These are phyloP conservation scores for Kernera saxatilis DNA, from an alignment of 345 rosid genomes.

Conservation along the genomic window DNA sequence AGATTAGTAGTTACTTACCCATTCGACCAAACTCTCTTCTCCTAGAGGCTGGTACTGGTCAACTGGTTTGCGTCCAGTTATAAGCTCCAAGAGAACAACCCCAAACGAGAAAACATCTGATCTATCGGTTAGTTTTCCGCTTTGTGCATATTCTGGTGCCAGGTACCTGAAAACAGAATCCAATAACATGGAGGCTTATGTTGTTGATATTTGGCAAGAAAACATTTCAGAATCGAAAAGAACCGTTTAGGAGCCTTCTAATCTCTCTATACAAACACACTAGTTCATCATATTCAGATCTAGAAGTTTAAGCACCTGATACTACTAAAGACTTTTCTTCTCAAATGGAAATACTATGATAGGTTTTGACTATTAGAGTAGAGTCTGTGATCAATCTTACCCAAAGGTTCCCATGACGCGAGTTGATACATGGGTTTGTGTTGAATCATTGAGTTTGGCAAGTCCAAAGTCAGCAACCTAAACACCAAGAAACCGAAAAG, in stretches of 20 bases:
- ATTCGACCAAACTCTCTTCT: slow-evolving; percentile 97
- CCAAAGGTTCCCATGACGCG: slow-evolving; percentile 99
- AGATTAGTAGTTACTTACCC: slow-evolving; percentile 50
- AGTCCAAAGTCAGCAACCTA: slow-evolving; percentile 99
- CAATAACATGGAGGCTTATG: neutral
- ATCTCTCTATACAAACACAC: neutral
- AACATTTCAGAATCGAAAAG: neutral
- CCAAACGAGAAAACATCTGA: slow-evolving; percentile 97
- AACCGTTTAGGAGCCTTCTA: neutral
- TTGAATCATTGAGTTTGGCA: slow-evolving; percentile 73
- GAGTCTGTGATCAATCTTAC: slow-evolving; percentile 41
- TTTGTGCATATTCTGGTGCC: slow-evolving; percentile 96
- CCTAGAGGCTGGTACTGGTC: slow-evolving; percentile 80
- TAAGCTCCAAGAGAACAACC: slow-evolving; percentile 90
- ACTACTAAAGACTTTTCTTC: neutral
- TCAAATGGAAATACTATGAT: neutral
- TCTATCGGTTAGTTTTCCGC: slow-evolving; percentile 91
- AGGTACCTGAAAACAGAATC: slow-evolving; percentile 54
- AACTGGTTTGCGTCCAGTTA: slow-evolving; percentile 91
- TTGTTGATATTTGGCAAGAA: neutral
- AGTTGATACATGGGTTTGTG: slow-evolving; percentile 92
- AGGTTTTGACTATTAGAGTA: neutral
- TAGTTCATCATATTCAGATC: neutral
- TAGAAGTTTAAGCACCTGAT: neutral
- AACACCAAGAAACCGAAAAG: neutral